Percentiles rank a stretch among this genome's conserved stretches.
These are phyloP conservation scores for Candida boidinii DNA, from an alignment of 805 yeast genomes.

Conservation along the genomic window DNA sequence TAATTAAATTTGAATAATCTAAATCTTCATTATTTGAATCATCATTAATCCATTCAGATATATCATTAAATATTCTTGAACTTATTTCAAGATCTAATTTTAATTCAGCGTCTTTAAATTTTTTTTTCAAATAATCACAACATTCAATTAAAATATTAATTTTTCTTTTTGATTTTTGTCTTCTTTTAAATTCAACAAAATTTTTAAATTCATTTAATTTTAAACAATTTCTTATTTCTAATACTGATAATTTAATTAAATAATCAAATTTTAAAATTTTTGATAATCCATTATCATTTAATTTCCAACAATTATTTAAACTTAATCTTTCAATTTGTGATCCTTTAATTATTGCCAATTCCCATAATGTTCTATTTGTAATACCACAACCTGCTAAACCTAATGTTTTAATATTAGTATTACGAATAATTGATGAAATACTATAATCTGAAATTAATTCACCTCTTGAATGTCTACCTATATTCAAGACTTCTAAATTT, in stretches of 20 bases:
- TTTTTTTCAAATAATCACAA: conserved; percentile 58
- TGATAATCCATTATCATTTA: conserved; percentile 22
- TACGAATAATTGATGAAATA: conserved; percentile 44
- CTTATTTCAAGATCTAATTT: conserved; percentile 48
- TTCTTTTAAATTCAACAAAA: conserved; percentile 56
- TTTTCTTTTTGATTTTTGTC: conserved; percentile 32
- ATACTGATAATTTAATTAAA: conserved; percentile 54
- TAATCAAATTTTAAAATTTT: conserved; percentile 32
- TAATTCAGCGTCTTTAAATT: conserved; percentile 54
- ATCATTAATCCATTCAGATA: conserved; percentile 54
- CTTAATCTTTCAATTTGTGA: conserved; percentile 54
- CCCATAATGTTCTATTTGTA: conserved; percentile 76
- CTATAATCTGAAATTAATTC: conserved; percentile 64
- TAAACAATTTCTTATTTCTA: conserved; percentile 63
- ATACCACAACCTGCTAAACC: conserved; percentile 87
- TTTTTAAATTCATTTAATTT: conserved; percentile 53
- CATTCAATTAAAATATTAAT: conserved; percentile 63
- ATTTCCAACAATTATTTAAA: conserved; percentile 56
- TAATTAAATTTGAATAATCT: not conserved
- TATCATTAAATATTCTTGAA: conserved; percentile 51
- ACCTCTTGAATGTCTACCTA: conserved; percentile 72
- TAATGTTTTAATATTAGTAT: conserved; percentile 55
- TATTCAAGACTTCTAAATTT: conserved; percentile 50
- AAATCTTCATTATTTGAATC: conserved; percentile 32
- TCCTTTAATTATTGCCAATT: conserved; percentile 46